Conservation (phyloP, 805 yeast genomes). For the Yamadazyma ubonensis region DNA sequence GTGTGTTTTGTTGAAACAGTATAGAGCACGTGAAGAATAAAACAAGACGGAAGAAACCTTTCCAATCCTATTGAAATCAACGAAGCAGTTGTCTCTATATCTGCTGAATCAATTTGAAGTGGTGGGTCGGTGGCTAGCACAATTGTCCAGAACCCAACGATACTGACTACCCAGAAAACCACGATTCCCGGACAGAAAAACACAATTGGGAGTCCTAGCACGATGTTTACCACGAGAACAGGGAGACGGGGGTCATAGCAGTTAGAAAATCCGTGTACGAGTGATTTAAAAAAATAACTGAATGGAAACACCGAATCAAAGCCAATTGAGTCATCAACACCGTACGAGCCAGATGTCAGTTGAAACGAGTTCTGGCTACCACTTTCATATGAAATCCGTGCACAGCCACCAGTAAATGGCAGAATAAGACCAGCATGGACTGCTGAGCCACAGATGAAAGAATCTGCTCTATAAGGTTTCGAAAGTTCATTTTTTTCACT, state of each 20-base stretch:
- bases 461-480: constrained; percentile 79
- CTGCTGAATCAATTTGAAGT: constrained; percentile 49
- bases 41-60: constrained; percentile 71
- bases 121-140: constrained; percentile 81
- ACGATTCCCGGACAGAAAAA: constrained; percentile 46
- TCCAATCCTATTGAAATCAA: constrained; percentile 70
- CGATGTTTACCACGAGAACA: constrained; percentile 56
- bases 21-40: constrained; percentile 73
- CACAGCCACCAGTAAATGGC: constrained; percentile 77
- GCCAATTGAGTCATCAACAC: constrained; percentile 52
- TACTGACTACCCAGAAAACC: constrained; percentile 55
- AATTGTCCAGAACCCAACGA: constrained; percentile 84
- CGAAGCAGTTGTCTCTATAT: constrained; percentile 53
- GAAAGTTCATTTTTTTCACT: constrained; percentile 30
- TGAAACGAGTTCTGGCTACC: constrained; percentile 46
- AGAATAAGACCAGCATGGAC: constrained; percentile 81
- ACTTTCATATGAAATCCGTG: constrained; percentile 57
- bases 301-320: constrained; percentile 76
- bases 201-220: constrained; percentile 62
- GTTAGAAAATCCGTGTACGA: constrained; percentile 37
- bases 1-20: constrained; percentile 52
- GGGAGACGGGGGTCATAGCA: constrained; percentile 69
- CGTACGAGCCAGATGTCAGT: constrained; percentile 48
- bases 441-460: constrained; percentile 87
- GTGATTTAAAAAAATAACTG: constrained; percentile 60